Evolutionary conservation across 305 asterid genomes (phyloP).

Genomic region (Plantago coronopus): DNA sequence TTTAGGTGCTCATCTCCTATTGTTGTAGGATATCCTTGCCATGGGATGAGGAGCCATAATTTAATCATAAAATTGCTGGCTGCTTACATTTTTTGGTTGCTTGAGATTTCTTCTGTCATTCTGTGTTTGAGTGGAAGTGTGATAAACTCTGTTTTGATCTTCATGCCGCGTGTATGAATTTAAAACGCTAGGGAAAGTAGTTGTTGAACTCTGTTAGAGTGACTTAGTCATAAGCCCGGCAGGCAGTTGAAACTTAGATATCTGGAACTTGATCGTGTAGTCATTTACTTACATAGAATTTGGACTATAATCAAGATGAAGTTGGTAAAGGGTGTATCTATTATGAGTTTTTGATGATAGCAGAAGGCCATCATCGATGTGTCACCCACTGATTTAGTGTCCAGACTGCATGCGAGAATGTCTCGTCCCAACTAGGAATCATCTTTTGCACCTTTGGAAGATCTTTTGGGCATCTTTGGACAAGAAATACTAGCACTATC

Average conservation of each 20-base stretch:
- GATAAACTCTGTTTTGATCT: too few species aligned
- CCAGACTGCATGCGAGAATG: neutral
- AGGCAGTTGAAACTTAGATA: constrained; percentile 12
- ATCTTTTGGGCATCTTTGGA: constrained; percentile 32
- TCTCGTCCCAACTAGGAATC: constrained; percentile 45
- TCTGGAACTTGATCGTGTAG: neutral
- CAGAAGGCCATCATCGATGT: constrained; percentile 36
- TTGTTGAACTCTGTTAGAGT: neutral
- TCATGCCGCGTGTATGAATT: too few species aligned
- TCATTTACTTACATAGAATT: neutral
- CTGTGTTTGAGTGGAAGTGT: too few species aligned
- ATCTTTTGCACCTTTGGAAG: constrained; percentile 34
- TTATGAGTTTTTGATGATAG: constrained; percentile 27
- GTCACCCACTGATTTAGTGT: constrained; percentile 34
- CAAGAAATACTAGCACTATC: constrained; percentile 27
- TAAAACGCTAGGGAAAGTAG: neutral
- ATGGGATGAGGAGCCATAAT: too few species aligned
- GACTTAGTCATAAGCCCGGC: neutral
- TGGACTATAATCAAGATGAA: constrained; percentile 3
- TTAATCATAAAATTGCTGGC: too few species aligned
- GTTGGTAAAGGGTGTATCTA: constrained; percentile 19
- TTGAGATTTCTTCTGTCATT: too few species aligned
- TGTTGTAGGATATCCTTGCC: too few species aligned
- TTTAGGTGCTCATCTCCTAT: neutral
- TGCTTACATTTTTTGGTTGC: too few species aligned